Evolutionary conservation across 176 grass and related monocot species (phyloP), one percentile per base, ranked within the genome.

Genomic region (Triticum dicoccoides): DNA sequence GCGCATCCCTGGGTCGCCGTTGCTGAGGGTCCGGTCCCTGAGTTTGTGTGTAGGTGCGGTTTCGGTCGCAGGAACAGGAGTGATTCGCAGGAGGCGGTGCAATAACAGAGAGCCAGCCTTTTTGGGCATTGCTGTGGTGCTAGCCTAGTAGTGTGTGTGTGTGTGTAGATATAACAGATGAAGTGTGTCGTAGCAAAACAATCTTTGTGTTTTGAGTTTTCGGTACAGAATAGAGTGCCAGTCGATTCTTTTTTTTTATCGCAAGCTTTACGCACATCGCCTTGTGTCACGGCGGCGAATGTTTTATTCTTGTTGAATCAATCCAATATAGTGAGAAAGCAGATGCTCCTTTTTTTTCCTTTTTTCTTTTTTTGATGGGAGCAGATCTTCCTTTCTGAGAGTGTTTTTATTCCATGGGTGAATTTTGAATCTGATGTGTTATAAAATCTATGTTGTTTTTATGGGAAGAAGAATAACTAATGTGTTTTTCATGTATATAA

Each of bases 1-100:
- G 88, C 87, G 82, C 95, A 98, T 93, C 89, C 89, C 79, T 93
- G 93, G 95, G 91, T 98, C 68, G 84, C 87, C 77, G 88, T 81
- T 5, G 86, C 89, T 5, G 34, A 90, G 52, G 91, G 93, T 4
- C 91, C 95, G 47, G 88, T 95, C 59, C 81, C 77, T 34, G 89
- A 95, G 42, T 93, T 79, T 81, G 33, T 92, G n/a, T 95, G 95
- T 25, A 79, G 73, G 23, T 95, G 95, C 80, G 92, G 89, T 10
- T 91, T 91, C 87, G 85, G 49, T 49, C 80, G 87, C 23, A 80
- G 58, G 61, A 73, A 87, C 42, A 87, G 24, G 42, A 74, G n/a
- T 35, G 25, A 66, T 87, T 21, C 39, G 14, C 18, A 0, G 72
- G 84, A 78, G 38, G 15, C 29, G 39, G 56, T 67, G 65, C 80